Percentiles rank a stretch among this genome's conserved stretches.
phyloP scores from a whole-genome alignment of 2,329 filamentous ascomycete species.

The Dothiorella sarmentorum region DNA sequence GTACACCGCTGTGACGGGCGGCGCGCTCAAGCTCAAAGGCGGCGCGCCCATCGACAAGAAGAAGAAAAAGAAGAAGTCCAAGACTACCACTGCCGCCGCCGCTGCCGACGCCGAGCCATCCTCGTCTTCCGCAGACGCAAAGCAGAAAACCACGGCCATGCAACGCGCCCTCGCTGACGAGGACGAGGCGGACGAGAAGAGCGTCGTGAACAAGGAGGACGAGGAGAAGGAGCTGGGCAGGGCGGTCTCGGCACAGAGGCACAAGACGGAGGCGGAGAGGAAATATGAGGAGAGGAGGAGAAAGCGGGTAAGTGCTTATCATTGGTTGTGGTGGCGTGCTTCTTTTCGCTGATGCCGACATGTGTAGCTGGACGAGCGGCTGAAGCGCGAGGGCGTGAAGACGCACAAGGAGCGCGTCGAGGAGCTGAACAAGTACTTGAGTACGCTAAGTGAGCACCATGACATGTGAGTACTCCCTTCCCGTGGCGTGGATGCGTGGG shows the following conservation, averaged over 20 bases:
- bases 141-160: neutral
- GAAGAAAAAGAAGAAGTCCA: slow-evolving; percentile 50
- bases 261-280: slow-evolving; percentile 82
- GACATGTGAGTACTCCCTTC: slow-evolving; percentile 65
- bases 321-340: slow-evolving; percentile 12
- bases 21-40: slow-evolving; percentile 83
- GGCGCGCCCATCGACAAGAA: slow-evolving; percentile 63
- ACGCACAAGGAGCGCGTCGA: slow-evolving; percentile 97
- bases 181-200: slow-evolving; percentile 11
- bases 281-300: slow-evolving; percentile 75
- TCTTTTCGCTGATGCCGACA: neutral
- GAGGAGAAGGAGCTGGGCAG: slow-evolving; percentile 26
- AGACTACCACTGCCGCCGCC: slow-evolving; percentile 15
- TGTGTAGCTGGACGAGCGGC: slow-evolving; percentile 70
- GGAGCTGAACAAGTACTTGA: slow-evolving; percentile 90
- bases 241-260: slow-evolving; percentile 23
- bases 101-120: slow-evolving; percentile 20
- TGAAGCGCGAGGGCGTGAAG: slow-evolving; percentile 83
- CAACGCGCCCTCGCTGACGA: slow-evolving; percentile 29
- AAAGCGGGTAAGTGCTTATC: slow-evolving; percentile 63
- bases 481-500: neutral
- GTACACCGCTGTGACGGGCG: slow-evolving; percentile 52
- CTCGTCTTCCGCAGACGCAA: slow-evolving; percentile 10
- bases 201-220: slow-evolving; percentile 22
- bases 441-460: slow-evolving; percentile 90